Conservation (phyloP, 257 asterid genomes). For the Solanum pennellii region DNA sequence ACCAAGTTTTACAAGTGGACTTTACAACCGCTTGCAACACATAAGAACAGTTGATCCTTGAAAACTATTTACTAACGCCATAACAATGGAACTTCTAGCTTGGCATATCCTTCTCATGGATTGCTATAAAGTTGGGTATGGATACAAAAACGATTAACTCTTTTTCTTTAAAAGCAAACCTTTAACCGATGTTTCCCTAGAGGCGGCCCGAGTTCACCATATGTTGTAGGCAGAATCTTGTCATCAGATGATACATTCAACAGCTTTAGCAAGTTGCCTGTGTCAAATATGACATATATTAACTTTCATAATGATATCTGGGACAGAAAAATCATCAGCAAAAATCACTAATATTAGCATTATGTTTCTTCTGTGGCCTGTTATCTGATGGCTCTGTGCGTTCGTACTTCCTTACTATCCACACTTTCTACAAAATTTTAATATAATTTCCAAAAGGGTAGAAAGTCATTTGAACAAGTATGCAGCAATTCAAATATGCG, state of each 20-base stretch:
- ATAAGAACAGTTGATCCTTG: not conserved
- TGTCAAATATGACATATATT: slow-evolving; percentile 1
- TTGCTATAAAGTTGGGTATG: not conserved
- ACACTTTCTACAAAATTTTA: not conserved
- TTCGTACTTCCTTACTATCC: not conserved
- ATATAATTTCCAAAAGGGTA: not conserved
- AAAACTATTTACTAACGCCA: not conserved
- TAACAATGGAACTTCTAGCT: not conserved
- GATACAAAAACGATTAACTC: not conserved
- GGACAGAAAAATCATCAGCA: not conserved
- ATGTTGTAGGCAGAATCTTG: slow-evolving; percentile 61
- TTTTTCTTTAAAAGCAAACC: slow-evolving; percentile 27
- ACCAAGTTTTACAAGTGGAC: not conserved
- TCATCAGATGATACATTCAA: slow-evolving; percentile 67
- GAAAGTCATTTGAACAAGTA: not conserved
- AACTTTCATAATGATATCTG: not conserved
- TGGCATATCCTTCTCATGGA: not conserved
- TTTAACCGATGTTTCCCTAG: slow-evolving; percentile 92
- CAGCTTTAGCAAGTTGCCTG: slow-evolving; percentile 77
- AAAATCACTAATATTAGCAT: not conserved
- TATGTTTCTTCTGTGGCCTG: not conserved
- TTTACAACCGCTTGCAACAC: not conserved
- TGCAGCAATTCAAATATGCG: not conserved
- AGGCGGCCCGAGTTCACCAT: slow-evolving; percentile 95
- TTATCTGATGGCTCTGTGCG: not conserved